Percentiles rank a stretch among this genome's conserved stretches.
Evolutionary conservation across 768 basidiomycete species (phyloP).

Genomic region (Pisolithus albus): DNA sequence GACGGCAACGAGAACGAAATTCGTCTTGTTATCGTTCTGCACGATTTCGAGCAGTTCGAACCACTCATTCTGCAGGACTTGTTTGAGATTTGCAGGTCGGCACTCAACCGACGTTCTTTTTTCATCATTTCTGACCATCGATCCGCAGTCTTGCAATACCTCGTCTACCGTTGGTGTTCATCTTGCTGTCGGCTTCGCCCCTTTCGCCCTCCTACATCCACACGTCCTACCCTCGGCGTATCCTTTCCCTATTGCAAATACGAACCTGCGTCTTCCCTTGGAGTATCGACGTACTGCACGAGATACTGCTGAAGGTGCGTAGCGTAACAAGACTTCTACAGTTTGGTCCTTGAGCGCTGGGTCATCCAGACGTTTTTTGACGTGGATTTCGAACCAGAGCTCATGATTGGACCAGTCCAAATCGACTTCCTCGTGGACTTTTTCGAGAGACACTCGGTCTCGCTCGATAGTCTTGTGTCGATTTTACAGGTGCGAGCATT

Average conservation of each 20-base stretch:
- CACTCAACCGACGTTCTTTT: not conserved
- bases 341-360: not conserved
- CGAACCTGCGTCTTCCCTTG: constrained; percentile 45
- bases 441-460: constrained; percentile 47
- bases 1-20: constrained; percentile 14
- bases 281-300: constrained; percentile 43
- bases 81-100: constrained; percentile 65
- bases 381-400: constrained; percentile 47
- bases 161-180: constrained; percentile 55
- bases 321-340: not conserved
- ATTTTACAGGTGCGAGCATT: constrained; percentile 50
- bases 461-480: constrained; percentile 49
- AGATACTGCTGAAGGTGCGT: constrained; percentile 48
- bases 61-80: constrained; percentile 56
- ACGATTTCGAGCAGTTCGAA: constrained; percentile 73
- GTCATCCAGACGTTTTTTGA: constrained; percentile 57
- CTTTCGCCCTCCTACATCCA: constrained; percentile 51
- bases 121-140: not conserved
- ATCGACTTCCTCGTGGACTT: constrained; percentile 55
- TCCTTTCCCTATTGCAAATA: constrained; percentile 51
- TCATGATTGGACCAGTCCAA: constrained; percentile 53
- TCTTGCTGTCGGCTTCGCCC: constrained; percentile 56
- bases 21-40: constrained; percentile 54
- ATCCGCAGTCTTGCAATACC: constrained; percentile 43
- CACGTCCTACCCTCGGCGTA: constrained; percentile 50